These are phyloP conservation scores for Chlamydomonas sphaeroides DNA, from an alignment of 139 green algal species.

Conservation along the genomic window DNA sequence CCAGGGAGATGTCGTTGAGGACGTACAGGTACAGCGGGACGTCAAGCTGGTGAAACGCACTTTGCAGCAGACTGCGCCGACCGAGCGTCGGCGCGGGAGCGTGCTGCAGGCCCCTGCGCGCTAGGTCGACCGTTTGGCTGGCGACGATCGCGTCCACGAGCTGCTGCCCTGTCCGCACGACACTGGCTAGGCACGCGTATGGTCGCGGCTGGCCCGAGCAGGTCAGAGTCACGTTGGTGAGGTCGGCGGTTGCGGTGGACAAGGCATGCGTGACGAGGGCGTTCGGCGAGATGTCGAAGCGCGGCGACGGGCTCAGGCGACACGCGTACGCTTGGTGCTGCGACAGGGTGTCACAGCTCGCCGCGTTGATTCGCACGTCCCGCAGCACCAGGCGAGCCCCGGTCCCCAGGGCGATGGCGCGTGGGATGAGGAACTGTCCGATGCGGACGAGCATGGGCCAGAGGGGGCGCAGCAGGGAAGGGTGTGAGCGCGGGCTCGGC, in stretches of 20 bases:
- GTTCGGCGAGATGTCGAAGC: background rate
- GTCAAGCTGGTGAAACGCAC: background rate
- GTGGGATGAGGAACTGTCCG: background rate
- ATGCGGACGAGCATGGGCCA: too few relatives aligned
- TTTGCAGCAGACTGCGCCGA: background rate
- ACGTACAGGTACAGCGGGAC: background rate
- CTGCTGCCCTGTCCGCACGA: background rate
- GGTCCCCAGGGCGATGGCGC: background rate
- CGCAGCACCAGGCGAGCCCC: too few relatives aligned
- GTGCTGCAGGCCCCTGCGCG: background rate
- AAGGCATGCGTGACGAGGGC: background rate
- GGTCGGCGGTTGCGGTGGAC: background rate
- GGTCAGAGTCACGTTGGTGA: background rate
- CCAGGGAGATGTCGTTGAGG: conserved; percentile 1
- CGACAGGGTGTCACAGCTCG: too few relatives aligned
- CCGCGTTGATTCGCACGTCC: too few relatives aligned
- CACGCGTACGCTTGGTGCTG: background rate
- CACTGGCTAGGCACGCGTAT: background rate
- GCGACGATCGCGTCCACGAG: background rate
- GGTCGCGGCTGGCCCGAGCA: background rate
- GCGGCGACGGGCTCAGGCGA: background rate
- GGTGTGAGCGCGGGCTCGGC: too few relatives aligned
- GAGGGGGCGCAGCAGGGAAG: too few relatives aligned
- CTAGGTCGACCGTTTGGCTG: background rate
- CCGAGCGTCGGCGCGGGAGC: background rate